A percentile compares a stretch with the other conserved stretches of the same genome.
Conservation (phyloP, 345 rosid species). For the Hevea brasiliensis region DNA sequence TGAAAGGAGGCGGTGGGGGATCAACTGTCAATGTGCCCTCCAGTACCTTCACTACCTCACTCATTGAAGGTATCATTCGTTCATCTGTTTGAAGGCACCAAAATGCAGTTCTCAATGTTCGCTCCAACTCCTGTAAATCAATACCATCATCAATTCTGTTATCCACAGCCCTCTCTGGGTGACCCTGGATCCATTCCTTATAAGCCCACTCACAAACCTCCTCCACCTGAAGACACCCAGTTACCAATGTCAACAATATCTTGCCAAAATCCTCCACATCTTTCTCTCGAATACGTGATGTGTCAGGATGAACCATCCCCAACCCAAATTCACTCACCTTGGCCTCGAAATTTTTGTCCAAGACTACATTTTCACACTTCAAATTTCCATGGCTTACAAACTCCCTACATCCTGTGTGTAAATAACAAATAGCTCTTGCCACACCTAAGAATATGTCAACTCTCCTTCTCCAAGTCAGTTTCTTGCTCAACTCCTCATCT, state of each 20-base stretch:
- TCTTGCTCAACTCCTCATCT: constrained; percentile 53
- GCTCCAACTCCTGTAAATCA: constrained; percentile 54
- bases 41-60: constrained; percentile 74
- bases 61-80: constrained; percentile 73
- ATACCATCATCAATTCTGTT: constrained; percentile 41
- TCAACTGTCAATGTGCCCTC: constrained; percentile 76
- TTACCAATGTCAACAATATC: constrained; percentile 47
- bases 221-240: constrained; percentile 43
- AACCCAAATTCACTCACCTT: constrained; percentile 71
- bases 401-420: constrained; percentile 78
- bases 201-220: constrained; percentile 49
- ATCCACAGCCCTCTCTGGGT: constrained; percentile 47
- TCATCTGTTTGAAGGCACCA: constrained; percentile 77
- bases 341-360: constrained; percentile 63
- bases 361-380: constrained; percentile 60
- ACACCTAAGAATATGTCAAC: constrained; percentile 54
- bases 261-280: constrained; percentile 75
- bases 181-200: constrained; percentile 55
- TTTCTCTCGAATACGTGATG: constrained; percentile 40
- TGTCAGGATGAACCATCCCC: constrained; percentile 16
- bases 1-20: constrained; percentile 66
- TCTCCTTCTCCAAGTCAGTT: constrained; percentile 66
- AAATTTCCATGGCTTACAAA: constrained; percentile 74
- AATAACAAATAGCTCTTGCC: constrained; percentile 65
- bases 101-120: constrained; percentile 61